A percentile compares a stretch with the other conserved stretches of the same genome.
Conservation (phyloP, 2,329 filamentous ascomycete genomes). For the Cercospora citrullina region DNA sequence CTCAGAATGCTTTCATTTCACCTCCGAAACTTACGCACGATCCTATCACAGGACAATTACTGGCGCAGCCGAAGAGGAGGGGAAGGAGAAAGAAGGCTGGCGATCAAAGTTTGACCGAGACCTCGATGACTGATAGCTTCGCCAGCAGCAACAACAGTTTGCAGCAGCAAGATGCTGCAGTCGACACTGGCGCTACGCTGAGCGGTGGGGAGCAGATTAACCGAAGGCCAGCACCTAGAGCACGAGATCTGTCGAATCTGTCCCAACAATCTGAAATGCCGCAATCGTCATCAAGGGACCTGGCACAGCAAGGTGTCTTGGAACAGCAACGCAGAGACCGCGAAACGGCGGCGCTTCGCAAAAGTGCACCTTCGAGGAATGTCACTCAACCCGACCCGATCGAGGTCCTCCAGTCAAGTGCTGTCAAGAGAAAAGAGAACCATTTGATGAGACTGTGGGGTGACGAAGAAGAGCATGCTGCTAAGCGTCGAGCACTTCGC, state of each 20-base stretch:
- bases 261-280: not conserved
- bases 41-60: conserved; percentile 8
- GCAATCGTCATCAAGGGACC: not conserved
- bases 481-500: not conserved
- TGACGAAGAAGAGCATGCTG: conserved; percentile 7
- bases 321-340: not conserved
- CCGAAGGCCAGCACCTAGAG: not conserved
- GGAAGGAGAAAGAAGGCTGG: conserved; percentile 13
- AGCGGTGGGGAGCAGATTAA: not conserved
- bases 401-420: conserved; percentile 6
- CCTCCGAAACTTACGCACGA: conserved; percentile 15
- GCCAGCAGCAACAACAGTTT: conserved; percentile 17
- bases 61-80: conserved; percentile 14
- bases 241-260: not conserved
- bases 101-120: conserved; percentile 10
- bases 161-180: not conserved
- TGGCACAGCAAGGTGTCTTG: not conserved
- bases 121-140: conserved; percentile 20
- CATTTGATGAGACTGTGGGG: not conserved
- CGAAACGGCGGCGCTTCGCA: conserved; percentile 14
- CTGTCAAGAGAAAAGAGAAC: conserved; percentile 11
- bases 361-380: not conserved
- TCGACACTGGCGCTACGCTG: conserved; percentile 7
- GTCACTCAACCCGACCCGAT: not conserved
- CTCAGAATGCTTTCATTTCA: not conserved